Percentiles rank a stretch among this genome's conserved stretches.
Evolutionary conservation across 1,284 basidiomycete species (phyloP).

Genomic region (Malassezia equina): DNA sequence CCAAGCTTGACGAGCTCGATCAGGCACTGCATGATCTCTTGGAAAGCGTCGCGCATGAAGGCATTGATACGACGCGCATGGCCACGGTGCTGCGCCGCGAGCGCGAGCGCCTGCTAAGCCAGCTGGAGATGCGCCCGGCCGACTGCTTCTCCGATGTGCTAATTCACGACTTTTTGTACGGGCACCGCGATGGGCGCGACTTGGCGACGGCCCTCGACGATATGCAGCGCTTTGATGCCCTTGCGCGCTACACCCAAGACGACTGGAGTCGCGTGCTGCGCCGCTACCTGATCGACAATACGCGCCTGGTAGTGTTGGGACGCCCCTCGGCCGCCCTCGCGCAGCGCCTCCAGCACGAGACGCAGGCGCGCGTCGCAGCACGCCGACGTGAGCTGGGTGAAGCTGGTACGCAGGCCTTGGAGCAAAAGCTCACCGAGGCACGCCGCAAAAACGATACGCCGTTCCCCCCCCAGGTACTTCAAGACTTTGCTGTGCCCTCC

Average conservation of each 20-base stretch:
- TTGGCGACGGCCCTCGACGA: conserved; percentile 67
- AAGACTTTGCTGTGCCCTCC: conserved; percentile 58
- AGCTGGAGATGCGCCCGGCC: conserved; percentile 49
- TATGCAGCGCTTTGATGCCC: conserved; percentile 59
- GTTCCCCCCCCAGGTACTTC: conserved; percentile 69
- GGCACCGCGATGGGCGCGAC: conserved; percentile 69
- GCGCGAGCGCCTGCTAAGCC: conserved; percentile 59
- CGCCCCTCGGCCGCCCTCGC: conserved; percentile 79
- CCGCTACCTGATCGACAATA: conserved; percentile 54
- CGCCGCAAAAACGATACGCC: conserved; percentile 75
- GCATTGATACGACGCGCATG: conserved; percentile 88
- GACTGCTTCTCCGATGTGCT: conserved; percentile 56
- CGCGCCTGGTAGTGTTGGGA: conserved; percentile 57
- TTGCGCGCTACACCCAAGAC: conserved; percentile 60
- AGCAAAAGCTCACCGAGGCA: conserved; percentile 64
- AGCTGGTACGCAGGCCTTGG: conserved; percentile 66
- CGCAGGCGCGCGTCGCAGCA: conserved; percentile 64
- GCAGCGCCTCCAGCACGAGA: conserved; percentile 68
- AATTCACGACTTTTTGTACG: conserved; percentile 71
- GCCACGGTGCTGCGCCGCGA: conserved; percentile 74
- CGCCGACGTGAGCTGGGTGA: conserved; percentile 67
- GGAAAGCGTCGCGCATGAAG: conserved; percentile 61
- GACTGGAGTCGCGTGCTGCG: conserved; percentile 73
- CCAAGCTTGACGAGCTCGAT: conserved; percentile 65
- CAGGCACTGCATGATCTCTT: conserved; percentile 63